Evolutionary conservation across 495 filamentous ascomycete genomes (phyloP).

Genomic region (Daldinia concentrica): DNA sequence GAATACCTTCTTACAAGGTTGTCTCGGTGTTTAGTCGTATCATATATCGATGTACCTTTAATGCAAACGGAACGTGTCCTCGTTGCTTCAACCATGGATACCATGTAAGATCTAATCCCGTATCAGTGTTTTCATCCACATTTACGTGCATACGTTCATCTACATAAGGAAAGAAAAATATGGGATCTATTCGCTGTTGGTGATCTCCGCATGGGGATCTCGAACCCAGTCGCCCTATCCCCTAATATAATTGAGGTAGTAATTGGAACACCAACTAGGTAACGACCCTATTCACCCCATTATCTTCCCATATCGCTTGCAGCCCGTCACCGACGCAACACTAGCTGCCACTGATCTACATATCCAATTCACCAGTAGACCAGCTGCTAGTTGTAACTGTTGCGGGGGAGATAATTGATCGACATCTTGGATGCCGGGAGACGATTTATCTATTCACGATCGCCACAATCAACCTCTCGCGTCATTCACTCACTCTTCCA

Average conservation of each 20-base stretch:
- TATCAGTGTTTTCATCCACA: not conserved
- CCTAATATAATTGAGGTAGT: slow-evolving; percentile 28
- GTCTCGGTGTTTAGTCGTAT: slow-evolving; percentile 5
- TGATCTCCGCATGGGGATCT: slow-evolving; percentile 35
- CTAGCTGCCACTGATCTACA: slow-evolving; percentile 28
- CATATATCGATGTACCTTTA: not conserved
- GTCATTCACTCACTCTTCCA: slow-evolving; percentile 21
- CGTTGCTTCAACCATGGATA: not conserved
- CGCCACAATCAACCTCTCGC: slow-evolving; percentile 18
- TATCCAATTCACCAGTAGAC: slow-evolving; percentile 11
- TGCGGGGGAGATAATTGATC: slow-evolving; percentile 9
- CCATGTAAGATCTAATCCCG: slow-evolving; percentile 3
- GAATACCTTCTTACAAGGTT: slow-evolving; percentile 1
- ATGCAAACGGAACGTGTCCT: slow-evolving; percentile 6
- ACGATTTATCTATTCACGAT: slow-evolving; percentile 23
- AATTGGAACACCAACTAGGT: slow-evolving; percentile 18
- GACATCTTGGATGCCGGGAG: slow-evolving; percentile 10
- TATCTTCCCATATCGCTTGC: slow-evolving; percentile 9
- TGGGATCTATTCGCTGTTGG: slow-evolving; percentile 21
- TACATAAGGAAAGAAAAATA: not conserved
- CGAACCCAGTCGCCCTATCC: slow-evolving; percentile 25
- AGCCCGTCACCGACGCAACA: slow-evolving; percentile 23
- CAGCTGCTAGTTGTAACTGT: slow-evolving; percentile 6
- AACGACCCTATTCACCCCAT: slow-evolving; percentile 20
- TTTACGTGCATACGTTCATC: not conserved